phyloP scores from a whole-genome alignment of 768 basidiomycete species.

The Sporobolomyces roseus region DNA sequence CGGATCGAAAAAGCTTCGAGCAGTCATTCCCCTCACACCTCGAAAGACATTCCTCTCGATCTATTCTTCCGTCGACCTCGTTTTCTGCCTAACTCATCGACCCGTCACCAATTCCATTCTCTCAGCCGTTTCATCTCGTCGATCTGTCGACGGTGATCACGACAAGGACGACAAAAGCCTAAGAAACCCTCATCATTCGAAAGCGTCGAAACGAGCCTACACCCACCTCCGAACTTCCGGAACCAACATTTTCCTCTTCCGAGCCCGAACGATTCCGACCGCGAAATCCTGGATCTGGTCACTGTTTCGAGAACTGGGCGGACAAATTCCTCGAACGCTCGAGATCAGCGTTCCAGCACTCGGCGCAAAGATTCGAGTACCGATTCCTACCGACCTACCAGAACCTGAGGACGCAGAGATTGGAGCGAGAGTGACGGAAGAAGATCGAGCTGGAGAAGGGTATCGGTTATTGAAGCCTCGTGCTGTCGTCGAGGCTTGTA shows the following conservation, averaged over 20 bases:
- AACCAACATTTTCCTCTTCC: constrained; percentile 82
- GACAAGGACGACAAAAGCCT: constrained; percentile 37
- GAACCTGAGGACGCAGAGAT: constrained; percentile 10
- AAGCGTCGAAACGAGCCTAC: constrained; percentile 51
- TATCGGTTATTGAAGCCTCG: constrained; percentile 59
- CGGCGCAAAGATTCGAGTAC: constrained; percentile 50
- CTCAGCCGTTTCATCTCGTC: constrained; percentile 56
- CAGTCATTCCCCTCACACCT: constrained; percentile 67
- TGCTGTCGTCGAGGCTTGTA: constrained; percentile 64
- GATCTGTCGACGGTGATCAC: constrained; percentile 47
- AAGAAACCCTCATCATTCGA: constrained; percentile 13
- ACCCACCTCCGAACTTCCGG: constrained; percentile 59
- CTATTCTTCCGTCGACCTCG: constrained; percentile 80
- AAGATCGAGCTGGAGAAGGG: constrained; percentile 46
- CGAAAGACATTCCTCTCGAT: constrained; percentile 68
- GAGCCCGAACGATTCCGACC: constrained; percentile 68
- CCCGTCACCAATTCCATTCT: constrained; percentile 49
- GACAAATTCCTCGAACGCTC: constrained; percentile 63
- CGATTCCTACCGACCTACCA: constrained; percentile 21
- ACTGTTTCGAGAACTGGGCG: constrained; percentile 72
- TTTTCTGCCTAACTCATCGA: constrained; percentile 58
- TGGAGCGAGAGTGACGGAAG: constrained; percentile 4
- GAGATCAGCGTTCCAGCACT: constrained; percentile 67
- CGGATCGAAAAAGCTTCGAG: constrained; percentile 73
- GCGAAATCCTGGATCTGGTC: constrained; percentile 88